Evolutionary conservation across 1,284 basidiomycete species (phyloP).

Genomic region (Boletellus deceptivus): DNA sequence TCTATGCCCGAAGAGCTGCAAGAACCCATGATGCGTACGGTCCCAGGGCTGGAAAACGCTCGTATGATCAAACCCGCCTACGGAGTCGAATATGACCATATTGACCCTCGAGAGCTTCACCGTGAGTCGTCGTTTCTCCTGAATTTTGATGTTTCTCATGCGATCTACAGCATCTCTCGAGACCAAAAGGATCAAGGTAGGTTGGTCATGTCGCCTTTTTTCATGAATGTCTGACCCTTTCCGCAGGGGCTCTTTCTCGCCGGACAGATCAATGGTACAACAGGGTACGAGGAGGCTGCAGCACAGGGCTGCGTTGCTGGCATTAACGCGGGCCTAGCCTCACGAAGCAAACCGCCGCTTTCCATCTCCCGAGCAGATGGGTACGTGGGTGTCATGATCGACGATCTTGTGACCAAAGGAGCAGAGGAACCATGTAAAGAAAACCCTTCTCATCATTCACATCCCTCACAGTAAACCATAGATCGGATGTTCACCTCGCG

Average conservation of each 20-base stretch:
- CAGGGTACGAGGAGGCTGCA: conserved; percentile 90
- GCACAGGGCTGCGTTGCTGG: conserved; percentile 85
- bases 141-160: neutral
- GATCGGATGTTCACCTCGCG: conserved; percentile 93
- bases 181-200: conserved; percentile 75
- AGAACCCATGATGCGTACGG: conserved; percentile 74
- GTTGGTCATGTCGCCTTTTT: neutral
- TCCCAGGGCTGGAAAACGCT: conserved; percentile 81
- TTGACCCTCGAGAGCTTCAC: conserved; percentile 81
- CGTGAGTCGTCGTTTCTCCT: conserved; percentile 41
- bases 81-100: conserved; percentile 90
- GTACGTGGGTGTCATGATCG: conserved; percentile 87
- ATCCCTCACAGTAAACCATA: conserved; percentile 28
- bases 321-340: conserved; percentile 80
- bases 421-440: conserved; percentile 80
- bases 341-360: conserved; percentile 54
- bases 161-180: conserved; percentile 66
- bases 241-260: conserved; percentile 77
- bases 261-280: conserved; percentile 90
- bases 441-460: too few relatives aligned
- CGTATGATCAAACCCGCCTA: conserved; percentile 83
- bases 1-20: conserved; percentile 85
- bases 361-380: conserved; percentile 79
- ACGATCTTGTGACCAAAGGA: conserved; percentile 84
- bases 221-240: neutral